phyloP scores from a whole-genome alignment of 1,284 basidiomycete genomes.

The Porphyrellus sp. region DNA sequence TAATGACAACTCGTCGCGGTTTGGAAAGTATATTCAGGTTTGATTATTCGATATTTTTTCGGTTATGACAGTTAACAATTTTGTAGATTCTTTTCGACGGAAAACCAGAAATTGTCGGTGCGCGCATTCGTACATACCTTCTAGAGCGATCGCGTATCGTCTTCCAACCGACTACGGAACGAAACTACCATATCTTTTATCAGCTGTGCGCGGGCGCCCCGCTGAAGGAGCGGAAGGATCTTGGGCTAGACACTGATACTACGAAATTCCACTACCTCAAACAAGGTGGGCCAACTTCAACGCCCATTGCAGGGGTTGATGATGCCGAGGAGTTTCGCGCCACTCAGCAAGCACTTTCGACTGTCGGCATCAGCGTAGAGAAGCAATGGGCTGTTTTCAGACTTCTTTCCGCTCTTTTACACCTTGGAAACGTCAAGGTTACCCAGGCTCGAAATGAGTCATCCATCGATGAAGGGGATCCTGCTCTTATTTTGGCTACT shows the following conservation, averaged over 20 bases:
- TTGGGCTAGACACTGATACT: slow-evolving; percentile 84
- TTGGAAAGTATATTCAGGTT: slow-evolving; percentile 99
- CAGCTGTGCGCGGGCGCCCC: slow-evolving; percentile 98
- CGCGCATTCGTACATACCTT: slow-evolving; percentile 95
- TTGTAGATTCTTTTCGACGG: slow-evolving; percentile 91
- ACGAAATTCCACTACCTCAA: slow-evolving; percentile 91
- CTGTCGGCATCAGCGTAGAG: slow-evolving; percentile 95
- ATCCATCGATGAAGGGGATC: slow-evolving; percentile 80
- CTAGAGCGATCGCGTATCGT: slow-evolving; percentile 96
- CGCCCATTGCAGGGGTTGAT: slow-evolving; percentile 88
- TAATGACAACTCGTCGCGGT: slow-evolving; percentile 98
- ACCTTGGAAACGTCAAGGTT: slow-evolving; percentile 95
- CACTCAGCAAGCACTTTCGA: slow-evolving; percentile 93
- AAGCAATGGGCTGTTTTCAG: slow-evolving; percentile 98
- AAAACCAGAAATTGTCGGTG: slow-evolving; percentile 94
- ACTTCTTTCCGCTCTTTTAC: slow-evolving; percentile 88
- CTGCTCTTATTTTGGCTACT: slow-evolving; percentile 79
- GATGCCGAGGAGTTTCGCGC: slow-evolving; percentile 93
- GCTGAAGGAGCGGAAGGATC: slow-evolving; percentile 90
- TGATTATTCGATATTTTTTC: slow-evolving; percentile 21
- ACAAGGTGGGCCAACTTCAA: slow-evolving; percentile 86
- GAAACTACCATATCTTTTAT: slow-evolving; percentile 99
- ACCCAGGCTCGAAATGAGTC: slow-evolving; percentile 82
- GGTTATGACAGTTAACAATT: slow-evolving; percentile 12
- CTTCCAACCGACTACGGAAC: slow-evolving; percentile 94